These are phyloP conservation scores for Zanthoxylum bungeanum DNA, from an alignment of 345 rosid genomes.

Conservation along the genomic window DNA sequence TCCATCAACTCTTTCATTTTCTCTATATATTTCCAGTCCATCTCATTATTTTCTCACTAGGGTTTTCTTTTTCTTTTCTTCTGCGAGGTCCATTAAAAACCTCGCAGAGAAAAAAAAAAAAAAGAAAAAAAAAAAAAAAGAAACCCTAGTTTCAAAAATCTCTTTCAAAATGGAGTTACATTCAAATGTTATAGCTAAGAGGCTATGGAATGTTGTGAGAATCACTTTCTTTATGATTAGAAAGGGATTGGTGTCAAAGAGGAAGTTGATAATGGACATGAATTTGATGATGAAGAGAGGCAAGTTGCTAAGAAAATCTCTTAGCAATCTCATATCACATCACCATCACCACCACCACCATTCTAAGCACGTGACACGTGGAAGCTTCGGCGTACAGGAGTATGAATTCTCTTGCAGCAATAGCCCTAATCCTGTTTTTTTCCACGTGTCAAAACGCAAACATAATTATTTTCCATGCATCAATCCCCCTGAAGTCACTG, in stretches of 20 bases:
- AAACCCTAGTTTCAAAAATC: neutral
- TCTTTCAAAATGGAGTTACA: slow-evolving; percentile 42
- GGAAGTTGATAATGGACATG: slow-evolving; percentile 57
- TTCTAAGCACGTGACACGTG: slow-evolving; percentile 23
- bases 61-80: slow-evolving; percentile 42
- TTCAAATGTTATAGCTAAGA: slow-evolving; percentile 31
- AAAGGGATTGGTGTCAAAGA: slow-evolving; percentile 44
- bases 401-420: slow-evolving; percentile 67
- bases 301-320: slow-evolving; percentile 39
- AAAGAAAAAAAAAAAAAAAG: slow-evolving; percentile 22
- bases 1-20: neutral
- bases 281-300: slow-evolving; percentile 58
- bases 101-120: slow-evolving; percentile 51
- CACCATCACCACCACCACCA: slow-evolving; percentile 20
- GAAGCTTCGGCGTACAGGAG: slow-evolving; percentile 48
- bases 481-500: slow-evolving; percentile 33
- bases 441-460: slow-evolving; percentile 36
- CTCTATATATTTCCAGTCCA: slow-evolving; percentile 23
- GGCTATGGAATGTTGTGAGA: slow-evolving; percentile 50
- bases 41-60: slow-evolving; percentile 12
- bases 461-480: slow-evolving; percentile 51
- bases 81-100: slow-evolving; percentile 43
- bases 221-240: slow-evolving; percentile 46
- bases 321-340: slow-evolving; percentile 36
- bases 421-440: slow-evolving; percentile 61